These are phyloP conservation scores for Synchytrium microbalum DNA, from an alignment of 371 early-diverging fungal genomes.

Conservation along the genomic window DNA sequence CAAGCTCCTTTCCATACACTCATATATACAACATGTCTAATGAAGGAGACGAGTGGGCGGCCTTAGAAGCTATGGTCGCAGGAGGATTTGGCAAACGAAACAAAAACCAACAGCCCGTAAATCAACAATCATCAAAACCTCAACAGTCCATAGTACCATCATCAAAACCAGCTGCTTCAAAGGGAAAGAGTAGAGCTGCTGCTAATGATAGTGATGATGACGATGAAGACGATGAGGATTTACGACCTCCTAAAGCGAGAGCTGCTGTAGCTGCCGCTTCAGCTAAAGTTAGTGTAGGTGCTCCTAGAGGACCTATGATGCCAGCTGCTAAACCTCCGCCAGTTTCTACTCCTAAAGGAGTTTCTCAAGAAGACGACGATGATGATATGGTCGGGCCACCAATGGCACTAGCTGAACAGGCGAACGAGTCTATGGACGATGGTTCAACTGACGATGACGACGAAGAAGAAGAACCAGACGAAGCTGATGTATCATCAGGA, in stretches of 20 bases:
- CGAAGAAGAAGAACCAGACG: background rate
- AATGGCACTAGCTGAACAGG: background rate
- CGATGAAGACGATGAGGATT: background rate
- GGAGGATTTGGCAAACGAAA: background rate
- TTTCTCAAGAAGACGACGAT: background rate
- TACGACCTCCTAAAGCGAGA: background rate
- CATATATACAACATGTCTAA: no score
- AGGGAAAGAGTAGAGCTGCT: background rate
- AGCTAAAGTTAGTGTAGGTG: background rate
- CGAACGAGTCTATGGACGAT: background rate
- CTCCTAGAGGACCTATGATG: background rate
- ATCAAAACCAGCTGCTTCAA: background rate
- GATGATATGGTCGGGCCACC: background rate
- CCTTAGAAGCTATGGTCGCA: background rate
- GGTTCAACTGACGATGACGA: background rate
- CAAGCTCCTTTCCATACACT: no score
- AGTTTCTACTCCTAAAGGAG: background rate
- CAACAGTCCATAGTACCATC: background rate
- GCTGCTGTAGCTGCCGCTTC: background rate
- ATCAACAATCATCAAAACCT: no score
- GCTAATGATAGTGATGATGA: background rate
- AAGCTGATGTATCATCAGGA: background rate
- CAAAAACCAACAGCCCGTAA: no score
- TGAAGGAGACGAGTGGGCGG: background rate
- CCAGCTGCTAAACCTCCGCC: background rate